Conservation (phyloP, 192 early-diverging fungal species). For the Coemansia sp. region DNA sequence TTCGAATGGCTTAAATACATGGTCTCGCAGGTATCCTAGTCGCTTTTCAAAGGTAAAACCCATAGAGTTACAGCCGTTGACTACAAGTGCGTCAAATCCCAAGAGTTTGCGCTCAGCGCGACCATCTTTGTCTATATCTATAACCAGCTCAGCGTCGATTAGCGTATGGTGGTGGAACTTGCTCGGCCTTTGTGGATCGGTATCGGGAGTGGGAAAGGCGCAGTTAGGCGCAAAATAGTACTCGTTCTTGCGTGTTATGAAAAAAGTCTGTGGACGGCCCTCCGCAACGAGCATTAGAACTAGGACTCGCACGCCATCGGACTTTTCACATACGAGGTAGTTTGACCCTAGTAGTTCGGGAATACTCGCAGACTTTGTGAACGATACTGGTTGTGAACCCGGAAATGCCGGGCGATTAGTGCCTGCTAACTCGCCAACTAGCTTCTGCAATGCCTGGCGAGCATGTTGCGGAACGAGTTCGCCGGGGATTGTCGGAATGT, state of each 20-base stretch:
- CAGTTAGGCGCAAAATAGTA: slow-evolving; percentile 69
- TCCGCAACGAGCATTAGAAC: slow-evolving; percentile 32
- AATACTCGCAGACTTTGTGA: slow-evolving; percentile 22
- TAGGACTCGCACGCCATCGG: slow-evolving; percentile 77
- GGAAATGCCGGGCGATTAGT: slow-evolving; percentile 18
- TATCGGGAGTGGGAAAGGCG: slow-evolving; percentile 65
- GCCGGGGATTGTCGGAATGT: slow-evolving; percentile 32
- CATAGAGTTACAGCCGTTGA: slow-evolving; percentile 63
- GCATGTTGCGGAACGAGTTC: background rate
- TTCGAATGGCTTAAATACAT: slow-evolving; percentile 67
- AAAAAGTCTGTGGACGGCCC: slow-evolving; percentile 7
- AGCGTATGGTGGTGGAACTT: slow-evolving; percentile 73
- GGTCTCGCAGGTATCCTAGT: slow-evolving; percentile 68
- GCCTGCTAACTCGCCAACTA: slow-evolving; percentile 13
- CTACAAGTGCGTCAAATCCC: slow-evolving; percentile 76
- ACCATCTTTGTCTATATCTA: slow-evolving; percentile 71
- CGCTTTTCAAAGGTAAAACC: slow-evolving; percentile 64
- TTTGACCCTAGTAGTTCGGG: slow-evolving; percentile 19
- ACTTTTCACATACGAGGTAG: slow-evolving; percentile 85
- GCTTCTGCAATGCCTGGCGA: slow-evolving; percentile 15
- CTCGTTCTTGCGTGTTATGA: slow-evolving; percentile 75
- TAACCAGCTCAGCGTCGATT: slow-evolving; percentile 91
- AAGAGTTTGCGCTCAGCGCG: slow-evolving; percentile 53
- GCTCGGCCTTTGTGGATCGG: slow-evolving; percentile 13
- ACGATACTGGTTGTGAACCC: slow-evolving; percentile 48